Evolutionary conservation across 305 asterid genomes (phyloP).

Genomic region (Striga hermonthica): DNA sequence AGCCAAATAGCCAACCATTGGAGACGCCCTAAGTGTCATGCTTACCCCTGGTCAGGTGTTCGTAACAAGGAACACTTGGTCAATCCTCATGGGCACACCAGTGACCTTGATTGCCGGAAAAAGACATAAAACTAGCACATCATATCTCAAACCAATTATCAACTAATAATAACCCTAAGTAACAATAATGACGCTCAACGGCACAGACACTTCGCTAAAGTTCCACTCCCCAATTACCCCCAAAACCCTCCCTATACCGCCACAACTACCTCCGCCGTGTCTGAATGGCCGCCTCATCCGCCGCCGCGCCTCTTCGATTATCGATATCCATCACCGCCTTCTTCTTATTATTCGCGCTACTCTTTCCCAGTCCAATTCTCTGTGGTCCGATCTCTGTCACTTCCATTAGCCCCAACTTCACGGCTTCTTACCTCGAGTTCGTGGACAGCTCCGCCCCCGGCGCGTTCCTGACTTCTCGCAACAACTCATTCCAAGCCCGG

Average conservation of each 20-base stretch:
- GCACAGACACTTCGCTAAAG: neutral
- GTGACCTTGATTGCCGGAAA: too few relatives aligned
- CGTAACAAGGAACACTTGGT: too few relatives aligned
- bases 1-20: too few relatives aligned
- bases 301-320: neutral
- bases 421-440: conserved; percentile 33
- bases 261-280: conserved; percentile 20
- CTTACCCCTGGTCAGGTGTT: too few relatives aligned
- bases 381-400: conserved; percentile 32
- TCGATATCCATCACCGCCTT: neutral
- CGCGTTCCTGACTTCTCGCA: conserved; percentile 37
- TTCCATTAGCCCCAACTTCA: conserved; percentile 38
- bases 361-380: conserved; percentile 18
- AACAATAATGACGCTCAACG: conserved; percentile 7
- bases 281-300: conserved; percentile 35
- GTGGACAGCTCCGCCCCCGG: conserved; percentile 38
- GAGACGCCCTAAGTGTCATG: too few relatives aligned
- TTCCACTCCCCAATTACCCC: conserved; percentile 6
- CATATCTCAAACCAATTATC: neutral
- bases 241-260: conserved; percentile 15
- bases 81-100: too few relatives aligned
- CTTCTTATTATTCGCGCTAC: conserved; percentile 24
- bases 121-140: too few relatives aligned
- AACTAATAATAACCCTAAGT: neutral
- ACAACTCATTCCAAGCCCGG: conserved; percentile 42